Conservation (phyloP, 192 early-diverging fungal genomes). For the Coemansia sp. region DNA sequence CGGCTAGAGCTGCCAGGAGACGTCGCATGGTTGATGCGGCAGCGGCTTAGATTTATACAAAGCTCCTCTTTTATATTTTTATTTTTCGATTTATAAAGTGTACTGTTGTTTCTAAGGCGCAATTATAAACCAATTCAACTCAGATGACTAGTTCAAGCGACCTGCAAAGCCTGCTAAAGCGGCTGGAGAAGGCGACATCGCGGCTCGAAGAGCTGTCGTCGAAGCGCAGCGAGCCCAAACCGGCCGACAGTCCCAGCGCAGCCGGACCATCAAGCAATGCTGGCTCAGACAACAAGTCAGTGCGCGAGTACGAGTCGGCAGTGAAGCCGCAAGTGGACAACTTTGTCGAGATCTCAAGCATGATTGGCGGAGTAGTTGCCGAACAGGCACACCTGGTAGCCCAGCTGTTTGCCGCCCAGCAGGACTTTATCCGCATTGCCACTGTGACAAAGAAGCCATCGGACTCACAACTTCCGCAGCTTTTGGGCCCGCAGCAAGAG, state of each 20-base stretch:
- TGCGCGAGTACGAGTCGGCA: constrained; percentile 56
- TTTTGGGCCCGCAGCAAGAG: constrained; percentile 69
- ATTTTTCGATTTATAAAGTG: constrained; percentile 5
- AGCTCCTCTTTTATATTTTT: not conserved
- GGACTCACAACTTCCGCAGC: constrained; percentile 57
- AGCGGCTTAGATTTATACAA: constrained; percentile 12
- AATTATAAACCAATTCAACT: not conserved
- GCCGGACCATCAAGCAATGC: constrained; percentile 6
- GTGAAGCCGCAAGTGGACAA: constrained; percentile 38
- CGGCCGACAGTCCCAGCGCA: constrained; percentile 3
- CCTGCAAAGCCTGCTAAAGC: constrained; percentile 70
- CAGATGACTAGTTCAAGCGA: constrained; percentile 46
- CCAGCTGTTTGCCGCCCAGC: constrained; percentile 66
- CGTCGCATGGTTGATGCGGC: constrained; percentile 41
- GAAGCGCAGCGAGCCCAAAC: constrained; percentile 45
- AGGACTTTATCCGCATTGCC: constrained; percentile 72
- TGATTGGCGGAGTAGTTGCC: constrained; percentile 61
- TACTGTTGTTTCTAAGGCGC: not conserved
- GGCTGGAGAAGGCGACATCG: constrained; percentile 87
- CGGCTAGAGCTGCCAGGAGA: constrained; percentile 14
- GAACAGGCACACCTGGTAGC: constrained; percentile 63
- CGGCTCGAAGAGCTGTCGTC: constrained; percentile 85
- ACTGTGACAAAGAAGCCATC: constrained; percentile 73
- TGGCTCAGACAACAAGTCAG: constrained; percentile 41
- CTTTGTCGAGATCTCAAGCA: constrained; percentile 40